Conservation (phyloP, 1,284 basidiomycete genomes). For the Malassezia obtusa region DNA sequence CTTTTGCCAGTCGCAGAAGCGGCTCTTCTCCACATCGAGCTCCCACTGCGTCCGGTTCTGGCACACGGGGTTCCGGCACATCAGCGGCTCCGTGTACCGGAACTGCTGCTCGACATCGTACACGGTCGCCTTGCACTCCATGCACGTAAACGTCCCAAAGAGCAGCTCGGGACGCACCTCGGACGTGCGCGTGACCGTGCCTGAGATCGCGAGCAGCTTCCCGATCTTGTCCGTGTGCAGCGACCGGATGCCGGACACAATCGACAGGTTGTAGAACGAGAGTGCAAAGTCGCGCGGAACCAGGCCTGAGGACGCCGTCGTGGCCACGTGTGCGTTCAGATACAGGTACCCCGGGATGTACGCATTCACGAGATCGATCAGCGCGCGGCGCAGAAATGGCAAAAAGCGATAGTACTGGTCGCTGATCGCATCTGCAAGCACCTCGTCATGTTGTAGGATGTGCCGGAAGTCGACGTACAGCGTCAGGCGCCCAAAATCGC, state of each 20-base stretch:
- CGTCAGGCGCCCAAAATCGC: constrained; percentile 82
- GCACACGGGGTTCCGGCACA: constrained; percentile 87
- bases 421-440: constrained; percentile 82
- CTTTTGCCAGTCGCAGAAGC: constrained; percentile 99
- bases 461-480: constrained; percentile 93
- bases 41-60: constrained; percentile 84
- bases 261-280: constrained; percentile 88
- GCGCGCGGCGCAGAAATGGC: constrained; percentile 79
- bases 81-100: constrained; percentile 95
- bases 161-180: constrained; percentile 93
- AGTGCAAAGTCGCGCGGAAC: constrained; percentile 86
- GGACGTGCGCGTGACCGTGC: constrained; percentile 77
- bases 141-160: constrained; percentile 85
- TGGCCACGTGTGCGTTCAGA: constrained; percentile 58
- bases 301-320: constrained; percentile 62
- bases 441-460: constrained; percentile 76
- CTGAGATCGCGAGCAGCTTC: constrained; percentile 37
- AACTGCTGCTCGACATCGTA: constrained; percentile 97
- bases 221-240: constrained; percentile 52
- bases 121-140: constrained; percentile 74
- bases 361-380: constrained; percentile 76
- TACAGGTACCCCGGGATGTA: constrained; percentile 88
- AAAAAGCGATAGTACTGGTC: constrained; percentile 93
- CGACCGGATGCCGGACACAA: constrained; percentile 90
- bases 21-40: constrained; percentile 87